A percentile compares a stretch with the other conserved stretches of the same genome.
Conservation (phyloP, 495 filamentous ascomycete species). For the Pseudomonodictys pantanalensis region DNA sequence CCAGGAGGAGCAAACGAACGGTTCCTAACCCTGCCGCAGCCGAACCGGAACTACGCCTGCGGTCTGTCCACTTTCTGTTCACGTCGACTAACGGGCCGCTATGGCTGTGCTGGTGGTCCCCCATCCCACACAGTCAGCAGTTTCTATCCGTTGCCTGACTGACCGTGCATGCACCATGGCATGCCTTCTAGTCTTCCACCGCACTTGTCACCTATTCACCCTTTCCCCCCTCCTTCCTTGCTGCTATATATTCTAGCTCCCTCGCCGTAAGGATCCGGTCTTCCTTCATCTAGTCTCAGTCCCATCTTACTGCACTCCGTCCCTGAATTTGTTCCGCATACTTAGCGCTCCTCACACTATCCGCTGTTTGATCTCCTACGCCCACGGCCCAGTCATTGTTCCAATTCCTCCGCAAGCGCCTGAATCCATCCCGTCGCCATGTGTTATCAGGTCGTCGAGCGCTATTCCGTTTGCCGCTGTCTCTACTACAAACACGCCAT, state of each 20-base stretch:
- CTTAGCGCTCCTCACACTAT: not conserved
- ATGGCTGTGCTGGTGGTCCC: conserved; percentile 33
- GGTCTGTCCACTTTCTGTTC: conserved; percentile 22
- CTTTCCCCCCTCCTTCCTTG: conserved; percentile 3
- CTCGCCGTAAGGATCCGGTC: not conserved
- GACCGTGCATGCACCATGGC: conserved; percentile 23
- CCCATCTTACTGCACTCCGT: conserved; percentile 12
- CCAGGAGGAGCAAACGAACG: conserved; percentile 12
- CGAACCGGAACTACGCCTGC: conserved; percentile 25
- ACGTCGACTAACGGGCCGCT: conserved; percentile 21
- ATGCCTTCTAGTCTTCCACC: conserved; percentile 22
- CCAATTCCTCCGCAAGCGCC: not conserved
- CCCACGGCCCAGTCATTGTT: not conserved
- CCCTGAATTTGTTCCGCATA: conserved; percentile 12
- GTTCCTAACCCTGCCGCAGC: conserved; percentile 19
- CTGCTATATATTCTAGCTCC: conserved; percentile 32
- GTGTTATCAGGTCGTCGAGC: conserved; percentile 39
- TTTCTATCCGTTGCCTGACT: conserved; percentile 33
- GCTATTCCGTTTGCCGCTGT: conserved; percentile 74
- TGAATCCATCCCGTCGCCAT: conserved; percentile 18
- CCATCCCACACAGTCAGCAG: conserved; percentile 30
- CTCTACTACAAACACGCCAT: conserved; percentile 76
- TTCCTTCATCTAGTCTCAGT: conserved; percentile 7
- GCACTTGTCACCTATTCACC: conserved; percentile 7
- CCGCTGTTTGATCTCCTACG: conserved; percentile 1